Conservation (phyloP, 2,329 filamentous ascomycete genomes). For the Clarireedia monteithiana region DNA sequence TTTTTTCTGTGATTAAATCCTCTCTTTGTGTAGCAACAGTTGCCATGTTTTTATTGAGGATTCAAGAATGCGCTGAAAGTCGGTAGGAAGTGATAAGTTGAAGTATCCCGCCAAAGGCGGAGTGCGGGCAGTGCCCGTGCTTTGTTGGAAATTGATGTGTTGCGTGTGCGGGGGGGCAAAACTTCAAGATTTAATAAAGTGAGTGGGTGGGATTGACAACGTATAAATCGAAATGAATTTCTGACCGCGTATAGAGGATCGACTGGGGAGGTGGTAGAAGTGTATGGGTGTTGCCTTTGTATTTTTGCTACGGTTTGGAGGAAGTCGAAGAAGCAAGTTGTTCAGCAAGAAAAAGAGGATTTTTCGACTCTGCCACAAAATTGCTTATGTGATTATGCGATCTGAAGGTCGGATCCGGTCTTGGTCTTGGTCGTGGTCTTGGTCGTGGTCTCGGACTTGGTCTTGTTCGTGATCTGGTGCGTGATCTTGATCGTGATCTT, state of each 20-base stretch:
- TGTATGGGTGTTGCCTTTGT: too few species aligned
- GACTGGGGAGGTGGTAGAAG: too few species aligned
- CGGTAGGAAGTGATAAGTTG: slow-evolving; percentile 4
- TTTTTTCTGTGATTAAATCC: slow-evolving; percentile 15
- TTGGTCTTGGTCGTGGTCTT: background rate
- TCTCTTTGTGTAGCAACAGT: slow-evolving; percentile 22
- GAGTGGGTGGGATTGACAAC: too few species aligned
- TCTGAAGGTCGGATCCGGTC: background rate
- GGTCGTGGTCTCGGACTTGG: background rate
- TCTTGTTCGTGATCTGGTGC: background rate
- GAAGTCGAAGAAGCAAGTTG: background rate
- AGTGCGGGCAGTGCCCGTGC: slow-evolving; percentile 21
- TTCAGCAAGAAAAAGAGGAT: background rate
- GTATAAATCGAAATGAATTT: background rate
- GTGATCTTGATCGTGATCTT: too few species aligned
- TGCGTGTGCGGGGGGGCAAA: background rate
- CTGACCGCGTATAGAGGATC: too few species aligned
- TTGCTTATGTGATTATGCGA: background rate
- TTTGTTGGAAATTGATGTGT: slow-evolving; percentile 10
- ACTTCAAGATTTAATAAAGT: too few species aligned
- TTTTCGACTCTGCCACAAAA: background rate
- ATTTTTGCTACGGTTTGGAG: background rate
- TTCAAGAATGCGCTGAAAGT: slow-evolving; percentile 5
- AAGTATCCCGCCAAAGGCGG: slow-evolving; percentile 16
- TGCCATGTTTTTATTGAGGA: slow-evolving; percentile 21